phyloP scores from a whole-genome alignment of 352 stramenopile species.

The Globisporangium heterothallicum region DNA sequence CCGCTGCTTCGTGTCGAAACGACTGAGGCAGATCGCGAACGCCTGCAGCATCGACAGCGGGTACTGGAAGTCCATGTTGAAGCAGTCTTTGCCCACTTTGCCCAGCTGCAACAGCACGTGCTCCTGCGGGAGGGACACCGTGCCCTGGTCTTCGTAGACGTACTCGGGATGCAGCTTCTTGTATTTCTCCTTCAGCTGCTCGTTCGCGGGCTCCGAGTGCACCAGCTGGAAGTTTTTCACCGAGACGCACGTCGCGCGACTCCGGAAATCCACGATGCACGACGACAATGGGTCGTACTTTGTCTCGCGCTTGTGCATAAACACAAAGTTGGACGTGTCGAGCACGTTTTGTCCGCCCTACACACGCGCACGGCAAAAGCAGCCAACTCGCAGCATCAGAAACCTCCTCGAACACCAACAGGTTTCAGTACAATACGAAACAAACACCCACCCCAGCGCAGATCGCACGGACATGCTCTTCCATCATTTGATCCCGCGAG shows the following conservation, averaged over 20 bases:
- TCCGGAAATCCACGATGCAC: conserved; percentile 91
- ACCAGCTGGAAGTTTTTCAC: conserved; percentile 93
- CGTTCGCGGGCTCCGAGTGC: conserved; percentile 71
- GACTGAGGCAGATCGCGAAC: conserved; percentile 89
- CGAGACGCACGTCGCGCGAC: conserved; percentile 83
- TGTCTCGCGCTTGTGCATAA: conserved; percentile 81
- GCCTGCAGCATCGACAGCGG: conserved; percentile 89
- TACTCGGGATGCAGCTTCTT: conserved; percentile 62
- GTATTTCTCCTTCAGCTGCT: conserved; percentile 66
- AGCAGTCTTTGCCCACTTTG: conserved; percentile 90
- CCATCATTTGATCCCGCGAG: conserved; percentile 74
- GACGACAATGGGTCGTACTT: conserved; percentile 90
- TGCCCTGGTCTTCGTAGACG: conserved; percentile 82
- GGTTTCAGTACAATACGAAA: no score
- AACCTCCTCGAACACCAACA: no score
- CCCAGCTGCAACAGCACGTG: conserved; percentile 82
- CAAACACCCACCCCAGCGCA: conserved; percentile 49
- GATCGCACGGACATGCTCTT: conserved; percentile 65
- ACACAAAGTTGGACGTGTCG: conserved; percentile 70
- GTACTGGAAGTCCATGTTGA: conserved; percentile 94
- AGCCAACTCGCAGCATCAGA: not conserved
- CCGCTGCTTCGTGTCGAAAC: conserved; percentile 88
- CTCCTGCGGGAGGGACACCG: conserved; percentile 73
- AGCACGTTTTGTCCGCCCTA: conserved; percentile 81
- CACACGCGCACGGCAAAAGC: not conserved